phyloP scores from a whole-genome alignment of 768 basidiomycete species.

The Russula dissimulans region DNA sequence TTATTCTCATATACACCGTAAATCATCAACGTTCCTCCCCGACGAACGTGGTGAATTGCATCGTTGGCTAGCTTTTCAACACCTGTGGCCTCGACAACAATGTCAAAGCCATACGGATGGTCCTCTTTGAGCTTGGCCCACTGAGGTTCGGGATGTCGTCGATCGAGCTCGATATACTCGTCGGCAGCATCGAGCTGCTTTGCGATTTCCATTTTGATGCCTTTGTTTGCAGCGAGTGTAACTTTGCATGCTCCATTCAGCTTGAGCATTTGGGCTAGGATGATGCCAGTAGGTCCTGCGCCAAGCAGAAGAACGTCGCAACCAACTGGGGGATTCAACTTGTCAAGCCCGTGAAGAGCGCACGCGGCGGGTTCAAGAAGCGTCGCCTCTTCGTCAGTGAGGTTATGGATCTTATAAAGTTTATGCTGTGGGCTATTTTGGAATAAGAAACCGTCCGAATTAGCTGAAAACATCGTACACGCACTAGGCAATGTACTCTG shows the following conservation, averaged over 20 bases:
- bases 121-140: constrained; percentile 75
- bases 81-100: constrained; percentile 77
- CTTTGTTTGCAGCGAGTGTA: constrained; percentile 83
- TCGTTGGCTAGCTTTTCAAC: constrained; percentile 83
- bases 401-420: constrained; percentile 80
- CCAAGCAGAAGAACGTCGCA: constrained; percentile 79
- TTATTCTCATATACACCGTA: constrained; percentile 89
- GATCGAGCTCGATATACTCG: constrained; percentile 79
- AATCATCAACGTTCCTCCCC: constrained; percentile 78
- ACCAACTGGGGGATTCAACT: constrained; percentile 73
- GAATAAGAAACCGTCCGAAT: not conserved
- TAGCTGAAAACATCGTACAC: constrained; percentile 22
- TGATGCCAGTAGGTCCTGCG: constrained; percentile 88
- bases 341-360: constrained; percentile 87
- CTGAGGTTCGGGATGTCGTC: constrained; percentile 62
- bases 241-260: constrained; percentile 75
- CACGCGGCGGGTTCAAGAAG: constrained; percentile 87
- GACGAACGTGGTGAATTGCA: constrained; percentile 79
- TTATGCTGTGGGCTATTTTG: constrained; percentile 55
- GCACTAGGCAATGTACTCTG: constrained; percentile 81
- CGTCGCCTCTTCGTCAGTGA: constrained; percentile 80
- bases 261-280: constrained; percentile 81
- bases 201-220: constrained; percentile 84
- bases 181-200: constrained; percentile 70
- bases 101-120: constrained; percentile 83